These are phyloP conservation scores for Sporormia fimetaria DNA, from an alignment of 495 filamentous ascomycete species.

Conservation along the genomic window DNA sequence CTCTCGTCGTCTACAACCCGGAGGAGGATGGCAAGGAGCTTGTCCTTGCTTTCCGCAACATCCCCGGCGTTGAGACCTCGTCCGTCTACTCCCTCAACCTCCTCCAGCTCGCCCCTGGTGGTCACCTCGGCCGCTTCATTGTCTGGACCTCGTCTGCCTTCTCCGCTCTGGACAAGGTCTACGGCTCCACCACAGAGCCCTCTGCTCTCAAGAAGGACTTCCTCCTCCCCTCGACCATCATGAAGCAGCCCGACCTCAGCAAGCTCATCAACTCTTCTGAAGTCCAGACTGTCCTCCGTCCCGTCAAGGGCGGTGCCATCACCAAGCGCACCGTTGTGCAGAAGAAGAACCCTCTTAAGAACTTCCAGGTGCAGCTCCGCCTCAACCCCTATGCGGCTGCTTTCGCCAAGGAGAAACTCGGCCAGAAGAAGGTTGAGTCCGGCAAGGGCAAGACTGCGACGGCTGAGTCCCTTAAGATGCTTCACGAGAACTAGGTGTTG, in stretches of 20 bases:
- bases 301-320: slow-evolving; percentile 73
- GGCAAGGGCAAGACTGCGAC: slow-evolving; percentile 43
- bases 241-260: slow-evolving; percentile 82
- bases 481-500: slow-evolving; percentile 42
- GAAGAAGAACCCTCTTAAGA: slow-evolving; percentile 99
- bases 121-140: slow-evolving; percentile 97
- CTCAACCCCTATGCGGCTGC: slow-evolving; percentile 93
- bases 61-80: slow-evolving; percentile 94
- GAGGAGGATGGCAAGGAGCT: slow-evolving; percentile 87
- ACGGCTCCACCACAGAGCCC: slow-evolving; percentile 75
- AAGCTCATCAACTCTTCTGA: slow-evolving; percentile 98
- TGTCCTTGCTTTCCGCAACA: slow-evolving; percentile 89
- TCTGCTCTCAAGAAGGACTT: slow-evolving; percentile 95
- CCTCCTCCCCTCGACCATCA: slow-evolving; percentile 78
- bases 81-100: slow-evolving; percentile 94
- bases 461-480: slow-evolving; percentile 41
- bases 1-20: slow-evolving; percentile 90
- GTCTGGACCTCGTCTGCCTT: slow-evolving; percentile 97
- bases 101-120: slow-evolving; percentile 95
- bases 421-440: slow-evolving; percentile 46
- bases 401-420: slow-evolving; percentile 73
- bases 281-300: slow-evolving; percentile 85
- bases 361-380: slow-evolving; percentile 92
- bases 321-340: slow-evolving; percentile 85
- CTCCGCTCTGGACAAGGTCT: slow-evolving; percentile 88